A percentile compares a stretch with the other conserved stretches of the same genome.
Evolutionary conservation across 163 green algal species (phyloP).

Genomic region (Trebouxia gelatinosa): DNA sequence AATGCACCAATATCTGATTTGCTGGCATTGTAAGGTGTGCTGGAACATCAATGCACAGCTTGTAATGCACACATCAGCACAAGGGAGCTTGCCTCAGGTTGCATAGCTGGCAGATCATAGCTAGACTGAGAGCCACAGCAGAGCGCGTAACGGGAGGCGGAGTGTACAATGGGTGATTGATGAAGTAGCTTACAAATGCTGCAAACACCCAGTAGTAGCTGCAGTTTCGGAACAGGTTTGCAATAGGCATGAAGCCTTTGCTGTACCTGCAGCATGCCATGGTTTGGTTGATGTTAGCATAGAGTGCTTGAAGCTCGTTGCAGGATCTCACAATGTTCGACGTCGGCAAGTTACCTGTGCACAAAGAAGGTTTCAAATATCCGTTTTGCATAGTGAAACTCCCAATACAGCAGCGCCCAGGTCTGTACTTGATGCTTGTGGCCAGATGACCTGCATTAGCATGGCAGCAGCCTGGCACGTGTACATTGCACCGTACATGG

Average conservation of each 20-base stretch:
- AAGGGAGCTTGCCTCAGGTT: constrained; percentile 61
- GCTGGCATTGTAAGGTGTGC: too few species aligned
- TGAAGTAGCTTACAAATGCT: constrained; percentile 93
- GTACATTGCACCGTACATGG: not conserved
- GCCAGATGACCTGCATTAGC: constrained; percentile 8
- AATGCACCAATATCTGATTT: too few species aligned
- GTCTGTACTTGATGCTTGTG: constrained; percentile 69
- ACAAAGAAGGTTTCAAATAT: constrained; percentile 95
- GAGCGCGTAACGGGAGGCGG: constrained; percentile 52
- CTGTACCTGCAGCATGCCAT: constrained; percentile 78
- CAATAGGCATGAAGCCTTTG: constrained; percentile 96
- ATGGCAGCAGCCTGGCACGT: not conserved
- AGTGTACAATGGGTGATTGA: constrained; percentile 98
- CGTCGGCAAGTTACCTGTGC: constrained; percentile 78
- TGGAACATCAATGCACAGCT: too few species aligned
- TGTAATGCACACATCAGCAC: too few species aligned
- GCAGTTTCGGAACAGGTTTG: constrained; percentile 97
- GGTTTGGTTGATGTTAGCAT: too few species aligned
- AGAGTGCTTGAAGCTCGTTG: too few species aligned
- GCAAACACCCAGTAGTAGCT: constrained; percentile 97
- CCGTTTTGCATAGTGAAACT: constrained; percentile 95
- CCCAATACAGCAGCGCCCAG: constrained; percentile 88
- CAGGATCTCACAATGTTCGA: not conserved
- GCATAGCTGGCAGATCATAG: constrained; percentile 59
- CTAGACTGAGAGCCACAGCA: constrained; percentile 56